phyloP scores from a whole-genome alignment of 2,329 filamentous ascomycete species.

The Coleophoma eucalyptorum region DNA sequence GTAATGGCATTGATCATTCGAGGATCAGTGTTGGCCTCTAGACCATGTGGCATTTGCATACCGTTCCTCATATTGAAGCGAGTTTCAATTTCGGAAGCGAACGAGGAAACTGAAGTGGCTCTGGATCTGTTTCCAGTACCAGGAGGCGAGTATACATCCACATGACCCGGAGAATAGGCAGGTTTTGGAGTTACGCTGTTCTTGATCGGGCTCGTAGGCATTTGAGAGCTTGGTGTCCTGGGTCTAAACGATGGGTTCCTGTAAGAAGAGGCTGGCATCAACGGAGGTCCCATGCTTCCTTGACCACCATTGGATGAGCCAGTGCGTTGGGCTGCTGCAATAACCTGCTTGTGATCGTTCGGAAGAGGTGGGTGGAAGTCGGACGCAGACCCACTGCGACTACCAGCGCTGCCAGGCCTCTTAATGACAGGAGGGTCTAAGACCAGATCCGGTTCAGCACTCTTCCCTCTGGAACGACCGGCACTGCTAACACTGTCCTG shows the following conservation, averaged over 20 bases:
- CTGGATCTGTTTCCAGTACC: constrained; percentile 44
- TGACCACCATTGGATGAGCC: constrained; percentile 36
- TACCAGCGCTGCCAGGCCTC: constrained; percentile 72
- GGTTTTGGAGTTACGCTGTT: constrained; percentile 54
- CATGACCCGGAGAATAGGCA: constrained; percentile 41
- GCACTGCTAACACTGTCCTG: constrained; percentile 46
- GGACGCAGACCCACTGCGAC: constrained; percentile 46
- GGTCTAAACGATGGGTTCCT: constrained; percentile 44
- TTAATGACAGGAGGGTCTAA: constrained; percentile 33
- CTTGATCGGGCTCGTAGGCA: constrained; percentile 39
- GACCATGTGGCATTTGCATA: constrained; percentile 49
- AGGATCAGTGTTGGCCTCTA: constrained; percentile 77
- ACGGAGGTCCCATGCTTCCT: constrained; percentile 76
- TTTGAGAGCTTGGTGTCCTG: constrained; percentile 53
- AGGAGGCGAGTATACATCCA: constrained; percentile 45
- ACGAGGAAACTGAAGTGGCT: constrained; percentile 89
- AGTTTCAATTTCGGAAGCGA: constrained; percentile 88
- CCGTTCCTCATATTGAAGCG: constrained; percentile 76
- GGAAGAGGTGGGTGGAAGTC: constrained; percentile 69
- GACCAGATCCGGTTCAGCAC: constrained; percentile 27
- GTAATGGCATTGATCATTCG: constrained; percentile 99
- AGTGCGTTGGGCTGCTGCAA: constrained; percentile 66
- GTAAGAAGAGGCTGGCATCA: constrained; percentile 70
- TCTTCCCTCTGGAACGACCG: constrained; percentile 33
- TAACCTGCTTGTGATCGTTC: constrained; percentile 75